Percentiles rank a stretch among this genome's conserved stretches.
phyloP scores from a whole-genome alignment of 176 grass and related monocot species.

The Avena eriantha region DNA sequence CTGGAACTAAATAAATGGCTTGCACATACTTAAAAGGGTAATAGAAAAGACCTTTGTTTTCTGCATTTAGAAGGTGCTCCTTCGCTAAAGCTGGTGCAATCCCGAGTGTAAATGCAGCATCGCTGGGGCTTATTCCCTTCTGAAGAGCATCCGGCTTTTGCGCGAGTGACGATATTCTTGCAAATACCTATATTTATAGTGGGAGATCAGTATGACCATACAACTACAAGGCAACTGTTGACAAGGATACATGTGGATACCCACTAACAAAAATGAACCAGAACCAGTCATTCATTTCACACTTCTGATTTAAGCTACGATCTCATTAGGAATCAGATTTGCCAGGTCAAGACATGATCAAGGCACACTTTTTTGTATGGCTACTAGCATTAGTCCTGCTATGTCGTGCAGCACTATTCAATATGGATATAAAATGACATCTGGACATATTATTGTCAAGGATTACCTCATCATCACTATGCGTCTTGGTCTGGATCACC shows the following conservation, averaged over 20 bases:
- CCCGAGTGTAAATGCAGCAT: constrained; percentile 94
- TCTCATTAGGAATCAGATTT: not conserved
- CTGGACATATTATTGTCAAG: not conserved
- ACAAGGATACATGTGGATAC: constrained; percentile 3
- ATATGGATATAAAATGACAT: constrained; percentile 16
- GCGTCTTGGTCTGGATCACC: constrained; percentile 97
- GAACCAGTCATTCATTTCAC: constrained; percentile 30
- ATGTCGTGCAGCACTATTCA: constrained; percentile 10
- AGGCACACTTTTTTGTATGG: not conserved
- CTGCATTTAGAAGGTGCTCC: constrained; percentile 95
- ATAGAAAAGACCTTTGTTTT: constrained; percentile 72
- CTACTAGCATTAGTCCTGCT: not conserved
- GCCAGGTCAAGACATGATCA: constrained; percentile 15
- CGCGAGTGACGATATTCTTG: constrained; percentile 77
- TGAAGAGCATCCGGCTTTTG: constrained; percentile 79
- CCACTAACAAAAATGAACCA: constrained; percentile 28
- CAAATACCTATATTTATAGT: constrained; percentile 74
- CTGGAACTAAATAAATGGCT: not conserved
- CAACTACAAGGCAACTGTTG: constrained; percentile 10
- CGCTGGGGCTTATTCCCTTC: constrained; percentile 90
- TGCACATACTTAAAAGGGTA: constrained; percentile 30
- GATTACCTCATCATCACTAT: constrained; percentile 94
- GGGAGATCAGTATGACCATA: not conserved
- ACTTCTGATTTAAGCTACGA: constrained; percentile 13
- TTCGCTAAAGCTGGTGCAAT: constrained; percentile 97